phyloP scores from a whole-genome alignment of 2,329 filamentous ascomycete species.

The Alternaria rosae region DNA sequence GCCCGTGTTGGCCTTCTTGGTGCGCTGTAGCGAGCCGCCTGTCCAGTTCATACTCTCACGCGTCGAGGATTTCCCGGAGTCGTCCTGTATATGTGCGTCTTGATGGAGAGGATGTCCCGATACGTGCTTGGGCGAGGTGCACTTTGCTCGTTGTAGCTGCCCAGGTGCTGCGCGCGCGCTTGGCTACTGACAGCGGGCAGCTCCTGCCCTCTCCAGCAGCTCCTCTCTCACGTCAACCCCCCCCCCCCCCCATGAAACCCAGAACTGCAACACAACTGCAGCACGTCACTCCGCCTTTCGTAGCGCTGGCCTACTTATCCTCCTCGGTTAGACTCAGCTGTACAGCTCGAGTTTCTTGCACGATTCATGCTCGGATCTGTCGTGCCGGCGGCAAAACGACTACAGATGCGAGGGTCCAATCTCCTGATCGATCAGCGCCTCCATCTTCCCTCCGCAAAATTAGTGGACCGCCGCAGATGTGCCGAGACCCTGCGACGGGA shows the following conservation, averaged over 20 bases:
- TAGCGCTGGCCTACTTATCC: not conserved
- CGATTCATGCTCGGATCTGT: conserved; percentile 5
- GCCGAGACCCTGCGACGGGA: conserved; percentile 14
- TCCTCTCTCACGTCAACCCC: not conserved
- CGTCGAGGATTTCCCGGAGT: not conserved
- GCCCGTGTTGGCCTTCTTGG: conserved; percentile 47
- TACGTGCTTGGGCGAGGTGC: not conserved
- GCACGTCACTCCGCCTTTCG: not conserved
- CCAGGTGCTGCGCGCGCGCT: conserved; percentile 4
- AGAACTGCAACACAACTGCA: not conserved
- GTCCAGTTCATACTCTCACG: conserved; percentile 57
- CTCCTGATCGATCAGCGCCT: conserved; percentile 7
- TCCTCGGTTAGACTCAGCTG: not conserved
- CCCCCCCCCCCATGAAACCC: not conserved
- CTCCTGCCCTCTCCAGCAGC: conserved; percentile 2
- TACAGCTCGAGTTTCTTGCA: not conserved
- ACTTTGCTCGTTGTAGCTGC: not conserved
- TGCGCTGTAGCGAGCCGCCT: conserved; percentile 53
- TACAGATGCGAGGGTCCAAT: conserved; percentile 18
- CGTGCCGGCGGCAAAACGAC: conserved; percentile 10
- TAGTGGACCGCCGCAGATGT: conserved; percentile 25
- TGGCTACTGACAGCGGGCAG: conserved; percentile 8
- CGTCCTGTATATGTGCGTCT: not conserved
- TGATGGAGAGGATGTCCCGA: not conserved
- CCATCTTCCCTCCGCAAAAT: conserved; percentile 20